Evolutionary conservation across 176 grass and related monocot genomes (phyloP).

Genomic region (Oryza longistaminata): DNA sequence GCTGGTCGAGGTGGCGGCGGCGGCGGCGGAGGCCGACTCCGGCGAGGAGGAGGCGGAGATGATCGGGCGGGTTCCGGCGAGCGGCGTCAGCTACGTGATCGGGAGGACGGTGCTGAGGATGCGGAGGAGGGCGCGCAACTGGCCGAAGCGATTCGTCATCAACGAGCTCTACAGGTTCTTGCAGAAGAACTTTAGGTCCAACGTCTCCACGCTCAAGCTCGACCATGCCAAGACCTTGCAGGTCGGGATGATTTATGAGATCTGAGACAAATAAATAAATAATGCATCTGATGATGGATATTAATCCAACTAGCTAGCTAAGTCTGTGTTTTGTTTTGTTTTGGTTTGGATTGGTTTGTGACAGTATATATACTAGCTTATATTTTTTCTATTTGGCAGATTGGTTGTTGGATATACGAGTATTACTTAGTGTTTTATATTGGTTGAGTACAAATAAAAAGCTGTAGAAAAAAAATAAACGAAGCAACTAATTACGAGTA

Average conservation of each 20-base stretch:
- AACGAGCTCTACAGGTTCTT: slow-evolving; percentile 45
- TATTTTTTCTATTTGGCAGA: not conserved
- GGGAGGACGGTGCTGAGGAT: slow-evolving; percentile 50
- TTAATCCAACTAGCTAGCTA: not conserved
- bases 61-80: not conserved
- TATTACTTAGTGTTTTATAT: too few relatives aligned
- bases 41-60: slow-evolving; percentile 28
- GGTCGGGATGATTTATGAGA: slow-evolving; percentile 40
- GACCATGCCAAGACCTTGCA: slow-evolving; percentile 47
- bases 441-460: too few relatives aligned
- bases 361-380: not conserved
- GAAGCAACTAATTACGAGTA: too few relatives aligned
- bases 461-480: too few relatives aligned
- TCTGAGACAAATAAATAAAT: slow-evolving; percentile 18
- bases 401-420: too few relatives aligned
- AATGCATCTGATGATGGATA: not conserved
- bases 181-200: slow-evolving; percentile 57
- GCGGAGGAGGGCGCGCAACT: not conserved
- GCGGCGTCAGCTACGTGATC: slow-evolving; percentile 31
- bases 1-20: slow-evolving; percentile 7
- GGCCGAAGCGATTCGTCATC: slow-evolving; percentile 28
- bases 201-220: slow-evolving; percentile 38
- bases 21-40: too few relatives aligned
- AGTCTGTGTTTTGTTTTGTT: not conserved
- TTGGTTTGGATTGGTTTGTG: not conserved